Evolutionary conservation across 495 filamentous ascomycete genomes (phyloP), one percentile per base, ranked within the genome.

Genomic region (Corynascus novoguineensis): DNA sequence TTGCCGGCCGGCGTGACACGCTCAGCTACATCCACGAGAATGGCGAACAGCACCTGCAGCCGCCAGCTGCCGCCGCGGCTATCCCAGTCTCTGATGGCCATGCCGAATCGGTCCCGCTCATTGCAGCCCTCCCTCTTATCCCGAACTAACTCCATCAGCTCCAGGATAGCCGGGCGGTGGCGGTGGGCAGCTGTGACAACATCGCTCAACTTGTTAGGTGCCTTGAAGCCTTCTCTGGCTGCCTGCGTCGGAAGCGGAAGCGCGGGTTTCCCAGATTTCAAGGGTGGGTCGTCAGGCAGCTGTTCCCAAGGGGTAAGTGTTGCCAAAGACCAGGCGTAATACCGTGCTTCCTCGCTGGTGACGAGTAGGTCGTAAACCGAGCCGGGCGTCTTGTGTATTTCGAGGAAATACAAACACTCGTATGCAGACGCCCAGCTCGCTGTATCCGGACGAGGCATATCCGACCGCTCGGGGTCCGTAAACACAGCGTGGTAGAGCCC

Each of bases 401-500:
- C 73, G 61, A 81, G 61, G 8, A 65, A 42, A 24, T 75, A 55
- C 7, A 81, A 69, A 38, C 74, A 78, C n/a, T 78, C 64, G 53
- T 86, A 87, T 11, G 74, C 78, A 1, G 60, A 21, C 2, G 58
- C 54, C 78, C 83, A 86, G 32, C 67, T 61, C 10, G 67, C 49
- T 1, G 71, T 68, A 28, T 73, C 62, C 0, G 77, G 77, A 19
- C 45, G 48, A 2, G 70, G 66, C 44, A 75, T 64, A 24, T 71
- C 54, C 8, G 55, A 27, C 4, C 74, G 67, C 1, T 69, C 75
- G 11, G 86, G 83, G 53, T 88, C 81, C 2, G 84, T 85, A 66
- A 97, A 97, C 52, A 97, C 86, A 0, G 85, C 85, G 35, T 83
- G 73, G 68, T 95, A 96, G 5, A 97, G 80, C 12, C 76, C 77